A percentile compares a stretch with the other conserved stretches of the same genome.
phyloP scores from a whole-genome alignment of 345 rosid genomes.

The Syzygium jambos region DNA sequence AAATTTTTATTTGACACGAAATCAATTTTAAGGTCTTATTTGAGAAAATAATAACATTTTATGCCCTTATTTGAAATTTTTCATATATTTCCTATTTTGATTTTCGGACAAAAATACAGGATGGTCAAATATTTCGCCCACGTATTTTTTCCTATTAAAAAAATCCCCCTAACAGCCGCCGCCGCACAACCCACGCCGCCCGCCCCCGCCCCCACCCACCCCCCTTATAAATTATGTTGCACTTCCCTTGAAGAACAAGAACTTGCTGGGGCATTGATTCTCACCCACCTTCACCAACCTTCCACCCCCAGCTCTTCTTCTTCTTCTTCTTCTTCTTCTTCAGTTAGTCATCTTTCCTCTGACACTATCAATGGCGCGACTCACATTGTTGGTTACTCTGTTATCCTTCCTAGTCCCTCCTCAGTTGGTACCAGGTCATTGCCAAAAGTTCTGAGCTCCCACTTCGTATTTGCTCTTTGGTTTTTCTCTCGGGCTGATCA shows the following conservation, averaged over 20 bases:
- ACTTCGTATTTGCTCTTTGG: neutral
- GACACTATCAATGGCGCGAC: neutral
- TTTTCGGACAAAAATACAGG: too few relatives aligned
- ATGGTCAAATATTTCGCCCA: too few relatives aligned
- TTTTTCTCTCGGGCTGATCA: neutral
- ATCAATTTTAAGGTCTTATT: too few relatives aligned
- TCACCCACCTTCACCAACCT: neutral
- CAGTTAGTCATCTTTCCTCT: neutral
- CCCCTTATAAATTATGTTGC: too few relatives aligned
- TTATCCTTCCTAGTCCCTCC: neutral
- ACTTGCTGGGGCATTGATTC: neutral
- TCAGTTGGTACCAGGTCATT: neutral
- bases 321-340: neutral
- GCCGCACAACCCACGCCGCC: too few relatives aligned
- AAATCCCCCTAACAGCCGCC: too few relatives aligned
- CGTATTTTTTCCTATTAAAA: too few relatives aligned
- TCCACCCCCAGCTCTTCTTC: neutral
- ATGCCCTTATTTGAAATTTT: too few relatives aligned
- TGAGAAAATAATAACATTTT: too few relatives aligned
- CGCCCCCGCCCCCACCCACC: neutral
- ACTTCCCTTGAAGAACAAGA: neutral
- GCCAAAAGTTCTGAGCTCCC: accelerated
- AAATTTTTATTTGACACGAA: too few relatives aligned
- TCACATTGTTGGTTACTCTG: neutral
- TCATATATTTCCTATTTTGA: too few relatives aligned